phyloP scores from a whole-genome alignment of 176 grass and related monocot species.

The Juncus inflexus region DNA sequence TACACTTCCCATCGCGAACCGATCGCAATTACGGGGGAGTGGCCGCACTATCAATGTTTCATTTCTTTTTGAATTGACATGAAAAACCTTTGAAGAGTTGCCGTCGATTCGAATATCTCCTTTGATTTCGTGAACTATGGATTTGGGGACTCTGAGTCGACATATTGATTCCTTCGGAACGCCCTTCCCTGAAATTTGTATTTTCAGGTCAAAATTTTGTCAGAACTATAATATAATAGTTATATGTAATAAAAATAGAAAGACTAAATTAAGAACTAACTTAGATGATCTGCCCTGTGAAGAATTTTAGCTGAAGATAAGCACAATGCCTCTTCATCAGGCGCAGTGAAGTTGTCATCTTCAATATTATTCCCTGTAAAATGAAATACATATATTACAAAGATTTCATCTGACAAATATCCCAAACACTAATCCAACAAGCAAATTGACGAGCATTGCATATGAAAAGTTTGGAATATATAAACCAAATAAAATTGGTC shows the following conservation, averaged over 20 bases:
- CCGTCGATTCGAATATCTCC: conserved; percentile 19
- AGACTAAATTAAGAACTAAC: not conserved
- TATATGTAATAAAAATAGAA: not conserved
- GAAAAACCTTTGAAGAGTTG: conserved; percentile 12
- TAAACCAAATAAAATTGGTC: too few relatives aligned
- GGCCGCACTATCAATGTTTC: conserved; percentile 12
- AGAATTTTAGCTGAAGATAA: conserved; percentile 26
- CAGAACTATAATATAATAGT: not conserved
- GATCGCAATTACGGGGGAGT: conserved; percentile 17
- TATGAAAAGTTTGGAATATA: too few relatives aligned
- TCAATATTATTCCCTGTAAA: conserved; percentile 15
- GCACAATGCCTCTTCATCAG: not conserved
- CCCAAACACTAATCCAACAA: too few relatives aligned
- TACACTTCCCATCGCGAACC: not conserved
- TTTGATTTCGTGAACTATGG: conserved; percentile 18
- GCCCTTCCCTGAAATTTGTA: not conserved
- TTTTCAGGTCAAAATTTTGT: not conserved
- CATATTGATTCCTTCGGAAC: conserved; percentile 12
- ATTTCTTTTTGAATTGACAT: conserved; percentile 15
- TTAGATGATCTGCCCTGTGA: conserved; percentile 16
- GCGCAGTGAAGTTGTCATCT: conserved; percentile 17
- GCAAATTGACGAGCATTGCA: too few relatives aligned
- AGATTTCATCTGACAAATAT: too few relatives aligned
- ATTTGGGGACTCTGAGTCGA: conserved; percentile 20
- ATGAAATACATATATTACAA: too few relatives aligned